A percentile compares a stretch with the other conserved stretches of the same genome.
phyloP scores from a whole-genome alignment of 495 filamentous ascomycete species.

The Cercophora samala region DNA sequence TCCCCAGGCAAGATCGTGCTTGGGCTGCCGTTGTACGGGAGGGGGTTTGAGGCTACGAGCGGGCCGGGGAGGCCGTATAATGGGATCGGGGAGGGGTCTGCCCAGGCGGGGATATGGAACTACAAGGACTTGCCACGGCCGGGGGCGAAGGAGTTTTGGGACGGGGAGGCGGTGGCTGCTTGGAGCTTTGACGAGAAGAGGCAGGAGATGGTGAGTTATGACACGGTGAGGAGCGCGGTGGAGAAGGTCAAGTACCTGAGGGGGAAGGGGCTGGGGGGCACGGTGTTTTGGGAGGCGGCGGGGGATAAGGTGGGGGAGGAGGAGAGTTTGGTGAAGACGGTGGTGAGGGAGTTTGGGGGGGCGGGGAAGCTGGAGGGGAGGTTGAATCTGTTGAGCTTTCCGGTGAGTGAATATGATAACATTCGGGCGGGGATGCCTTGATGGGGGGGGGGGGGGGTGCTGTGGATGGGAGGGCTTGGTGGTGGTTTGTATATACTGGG shows the following conservation, averaged over 20 bases:
- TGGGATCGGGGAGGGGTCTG: constrained; percentile 62
- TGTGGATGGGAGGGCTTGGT: background rate
- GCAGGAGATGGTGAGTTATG: constrained; percentile 71
- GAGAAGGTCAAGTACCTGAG: constrained; percentile 66
- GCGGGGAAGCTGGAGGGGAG: constrained; percentile 53
- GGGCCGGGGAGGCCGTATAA: constrained; percentile 66
- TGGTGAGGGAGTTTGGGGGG: constrained; percentile 53
- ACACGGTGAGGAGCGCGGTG: constrained; percentile 57
- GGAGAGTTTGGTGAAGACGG: constrained; percentile 60
- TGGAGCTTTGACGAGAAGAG: constrained; percentile 63
- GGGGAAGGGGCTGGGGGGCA: constrained; percentile 64
- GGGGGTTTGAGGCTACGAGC: constrained; percentile 67
- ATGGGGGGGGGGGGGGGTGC: no score
- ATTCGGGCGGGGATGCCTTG: constrained; percentile 50
- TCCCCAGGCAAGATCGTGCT: constrained; percentile 67
- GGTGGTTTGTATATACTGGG: background rate
- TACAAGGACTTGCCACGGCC: constrained; percentile 60
- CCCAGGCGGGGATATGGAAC: constrained; percentile 78
- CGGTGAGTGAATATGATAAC: constrained; percentile 70
- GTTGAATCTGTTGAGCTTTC: constrained; percentile 61
- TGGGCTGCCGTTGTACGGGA: constrained; percentile 84
- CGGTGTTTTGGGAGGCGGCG: constrained; percentile 89
- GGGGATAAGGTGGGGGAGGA: constrained; percentile 60
- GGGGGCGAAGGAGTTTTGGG: constrained; percentile 47
- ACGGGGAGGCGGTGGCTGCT: constrained; percentile 55